Evolutionary conservation across 176 grass and related monocot genomes (phyloP), one percentile per base, ranked within the genome.

Genomic region (Oryza punctata): DNA sequence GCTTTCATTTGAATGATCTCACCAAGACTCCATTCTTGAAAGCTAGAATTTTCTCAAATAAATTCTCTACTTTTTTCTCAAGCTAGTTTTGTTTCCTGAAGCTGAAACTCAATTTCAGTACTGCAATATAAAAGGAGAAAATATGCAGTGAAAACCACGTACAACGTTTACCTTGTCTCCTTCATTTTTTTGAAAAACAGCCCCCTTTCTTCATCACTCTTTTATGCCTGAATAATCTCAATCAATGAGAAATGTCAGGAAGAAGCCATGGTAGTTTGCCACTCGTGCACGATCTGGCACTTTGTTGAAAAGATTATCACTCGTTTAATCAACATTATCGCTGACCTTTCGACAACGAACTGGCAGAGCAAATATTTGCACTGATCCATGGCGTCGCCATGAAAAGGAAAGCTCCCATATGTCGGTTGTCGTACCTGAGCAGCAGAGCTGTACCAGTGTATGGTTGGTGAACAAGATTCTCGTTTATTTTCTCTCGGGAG

Each of bases 351-450:
- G 6, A 54, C 5, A 44, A 41, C 59, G 41, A 73, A 25, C 4
- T 54, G 69, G 15, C 21, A 10, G 23, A 50, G 30, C 57, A 66
- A 44, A 43, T 41, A 12, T 40, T 40, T 11, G 14, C 2, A 43
- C 54, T 19, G 23, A 5, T 29, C 2, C 24, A 61, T 79, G 32
- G 14, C 78, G 10, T 85, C 88, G 35, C 6, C 21, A 24, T 12
- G 88, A 86, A 77, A 85, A 41, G 2, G 72, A 77, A 81, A 72
- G 57, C 66, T 81, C 52, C 11, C 11, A 7, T 26, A 77, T 69
- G 78, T 81, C 78, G 21, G 3, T 8, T 35, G 33, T 35, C 50
- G 70, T 89, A 89, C 78, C 54, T 81, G 75, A 81, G 33, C 33
- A 35, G 33, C 5, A 35, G 33, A 6, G 24, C 11, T 46, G 19